These are phyloP conservation scores for Tuber umbilicatum DNA, from an alignment of 495 filamentous ascomycete genomes.

Conservation along the genomic window DNA sequence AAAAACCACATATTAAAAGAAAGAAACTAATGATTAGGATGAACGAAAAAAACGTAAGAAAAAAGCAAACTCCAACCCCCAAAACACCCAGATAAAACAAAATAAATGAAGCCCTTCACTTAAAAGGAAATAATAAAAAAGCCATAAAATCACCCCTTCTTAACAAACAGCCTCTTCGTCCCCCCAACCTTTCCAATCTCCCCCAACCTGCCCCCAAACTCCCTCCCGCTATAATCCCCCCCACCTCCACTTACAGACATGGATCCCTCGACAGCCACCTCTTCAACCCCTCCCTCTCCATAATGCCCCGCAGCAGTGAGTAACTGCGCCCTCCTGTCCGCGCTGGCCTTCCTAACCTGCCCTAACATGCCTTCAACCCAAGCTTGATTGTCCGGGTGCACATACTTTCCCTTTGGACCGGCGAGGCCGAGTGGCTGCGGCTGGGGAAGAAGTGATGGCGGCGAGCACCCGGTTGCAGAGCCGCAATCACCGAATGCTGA, in stretches of 20 bases:
- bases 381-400: constrained; percentile 57
- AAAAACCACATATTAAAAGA: background rate
- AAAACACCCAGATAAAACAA: background rate
- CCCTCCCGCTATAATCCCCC: constrained; percentile 9
- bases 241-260: constrained; percentile 18
- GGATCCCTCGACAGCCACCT: constrained; percentile 33
- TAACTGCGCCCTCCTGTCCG: constrained; percentile 30
- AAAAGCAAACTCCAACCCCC: background rate
- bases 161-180: constrained; percentile 55
- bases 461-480: constrained; percentile 40
- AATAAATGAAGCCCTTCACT: background rate
- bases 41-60: background rate
- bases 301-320: constrained; percentile 29
- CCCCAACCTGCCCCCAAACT: constrained; percentile 48
- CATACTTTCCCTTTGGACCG: constrained; percentile 56
- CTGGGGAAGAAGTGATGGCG: constrained; percentile 44
- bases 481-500: constrained; percentile 22
- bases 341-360: constrained; percentile 51
- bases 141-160: constrained; percentile 28
- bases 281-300: constrained; percentile 39
- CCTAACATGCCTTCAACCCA: constrained; percentile 72
- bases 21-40: background rate
- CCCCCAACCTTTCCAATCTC: constrained; percentile 53
- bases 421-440: constrained; percentile 54
- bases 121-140: constrained; percentile 1